Evolutionary conservation across 2,329 filamentous ascomycete genomes (phyloP).

Genomic region (Verticillium dahliae): DNA sequence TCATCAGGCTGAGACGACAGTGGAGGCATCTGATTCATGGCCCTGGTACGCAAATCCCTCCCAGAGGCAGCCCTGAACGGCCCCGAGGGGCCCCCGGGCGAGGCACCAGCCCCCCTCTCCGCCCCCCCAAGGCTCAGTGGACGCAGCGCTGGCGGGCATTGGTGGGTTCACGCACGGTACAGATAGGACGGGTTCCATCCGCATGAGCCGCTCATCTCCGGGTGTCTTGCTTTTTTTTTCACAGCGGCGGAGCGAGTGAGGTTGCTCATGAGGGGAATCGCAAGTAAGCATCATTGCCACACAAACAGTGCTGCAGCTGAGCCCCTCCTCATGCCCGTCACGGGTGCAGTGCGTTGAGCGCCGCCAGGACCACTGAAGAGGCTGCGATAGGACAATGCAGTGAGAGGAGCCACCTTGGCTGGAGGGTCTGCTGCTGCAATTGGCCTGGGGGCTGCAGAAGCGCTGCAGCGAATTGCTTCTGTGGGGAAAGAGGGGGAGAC

Average conservation of each 20-base stretch:
- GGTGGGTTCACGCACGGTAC: neutral
- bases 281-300: neutral
- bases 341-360: neutral
- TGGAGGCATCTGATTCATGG: neutral
- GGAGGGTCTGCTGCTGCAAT: neutral
- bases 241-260: neutral
- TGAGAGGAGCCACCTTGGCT: neutral
- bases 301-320: neutral
- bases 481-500: neutral
- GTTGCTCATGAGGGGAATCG: neutral
- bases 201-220: constrained; percentile 3
- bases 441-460: neutral
- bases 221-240: neutral
- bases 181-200: neutral
- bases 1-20: neutral
- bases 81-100: neutral
- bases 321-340: neutral
- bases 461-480: neutral
- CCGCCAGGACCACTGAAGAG: neutral
- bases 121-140: too few relatives aligned
- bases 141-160: neutral
- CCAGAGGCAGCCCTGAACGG: neutral
- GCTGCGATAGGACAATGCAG: neutral
- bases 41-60: neutral
- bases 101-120: neutral